Base-by-base conservation (phyloP, 345 rosid genomes). In the Ailanthus altissimus region DNA sequence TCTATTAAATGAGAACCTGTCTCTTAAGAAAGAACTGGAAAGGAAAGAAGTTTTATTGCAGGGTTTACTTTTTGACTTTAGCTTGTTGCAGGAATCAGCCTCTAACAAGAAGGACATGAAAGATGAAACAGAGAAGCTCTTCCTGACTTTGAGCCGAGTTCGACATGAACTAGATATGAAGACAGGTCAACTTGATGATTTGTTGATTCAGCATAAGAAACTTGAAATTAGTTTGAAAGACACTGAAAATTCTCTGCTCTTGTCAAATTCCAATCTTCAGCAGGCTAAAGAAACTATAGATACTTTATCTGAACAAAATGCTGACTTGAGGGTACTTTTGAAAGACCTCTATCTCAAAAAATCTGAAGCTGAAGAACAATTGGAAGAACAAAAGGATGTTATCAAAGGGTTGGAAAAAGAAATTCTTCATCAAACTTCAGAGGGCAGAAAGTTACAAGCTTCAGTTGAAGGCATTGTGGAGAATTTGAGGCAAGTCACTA, bases 51-150 rank as follows among this genome's bases (percentile, higher is more conserved):
- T 85, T 78, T 78, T 91, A 73, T 80, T 91, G 73, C 90, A 90
- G 83, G 97, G 97, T 78, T 84, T 94, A 87, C 92, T 90, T 80
- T 94, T 94, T 83, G 98, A 94, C 86, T 86, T 94, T 78, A 84
- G 90, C 84, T 86, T 94, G 83, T 84, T 94, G 80, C 97, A 94
- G 77, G 98, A 94, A 87, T 86, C 93, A n/a, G 89, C 93, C 80
- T 91, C 97, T 56, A 82, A 82, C 70, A 85, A 80, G 64, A 90
- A 84, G 80, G 93, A 93, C 32, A 77, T 87, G 47, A 89, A 87
- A 87, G 92, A 91, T 82, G 93, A 93, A 87, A 85, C 88, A 74
- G 89, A 91, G 83, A 89, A 83, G 77, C 78, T 86, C 65, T 80
- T 85, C 77, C 77, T 80, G 32, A 83, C 83, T 46, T 80, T 90